Percentiles rank a stretch among this genome's conserved stretches.
Evolutionary conservation across 2,329 filamentous ascomycete genomes (phyloP).

Genomic region (Aspergillus quadrilineatus): DNA sequence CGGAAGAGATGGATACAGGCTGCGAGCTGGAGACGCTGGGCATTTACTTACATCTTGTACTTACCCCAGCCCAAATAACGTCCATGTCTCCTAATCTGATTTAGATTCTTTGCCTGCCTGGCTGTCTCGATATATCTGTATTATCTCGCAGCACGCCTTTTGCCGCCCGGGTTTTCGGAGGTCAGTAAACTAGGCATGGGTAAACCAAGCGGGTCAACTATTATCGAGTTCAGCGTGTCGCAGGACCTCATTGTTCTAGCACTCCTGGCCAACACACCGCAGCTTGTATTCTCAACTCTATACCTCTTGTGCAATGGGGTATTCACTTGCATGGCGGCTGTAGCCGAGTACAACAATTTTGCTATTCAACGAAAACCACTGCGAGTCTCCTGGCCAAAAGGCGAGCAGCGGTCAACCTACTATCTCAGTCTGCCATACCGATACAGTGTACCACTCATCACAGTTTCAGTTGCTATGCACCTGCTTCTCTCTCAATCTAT

Average conservation of each 20-base stretch:
- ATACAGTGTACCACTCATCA: constrained; percentile 33
- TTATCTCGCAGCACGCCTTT: neutral
- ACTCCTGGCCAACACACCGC: constrained; percentile 33
- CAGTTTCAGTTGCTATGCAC: constrained; percentile 39
- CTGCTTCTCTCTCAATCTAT: constrained; percentile 50
- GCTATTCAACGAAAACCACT: constrained; percentile 39
- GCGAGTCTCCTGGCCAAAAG: constrained; percentile 44
- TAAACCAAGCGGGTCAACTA: neutral
- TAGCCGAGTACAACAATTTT: constrained; percentile 50
- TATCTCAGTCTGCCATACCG: constrained; percentile 45
- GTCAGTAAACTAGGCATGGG: neutral
- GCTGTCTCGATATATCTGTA: neutral
- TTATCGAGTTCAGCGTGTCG: neutral
- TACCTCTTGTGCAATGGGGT: constrained; percentile 38
- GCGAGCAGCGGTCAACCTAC: constrained; percentile 46
- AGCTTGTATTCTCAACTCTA: constrained; percentile 34
- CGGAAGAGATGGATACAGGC: neutral
- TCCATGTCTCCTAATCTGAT: neutral
- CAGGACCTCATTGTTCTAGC: neutral
- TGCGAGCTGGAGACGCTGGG: neutral
- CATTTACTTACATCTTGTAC: neutral
- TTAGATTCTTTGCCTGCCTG: neutral
- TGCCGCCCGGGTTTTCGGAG: neutral
- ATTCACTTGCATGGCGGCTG: constrained; percentile 48
- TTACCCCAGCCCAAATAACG: neutral